Conservation (phyloP, 176 grass and related monocot genomes). For the Oryza coarctata region DNA sequence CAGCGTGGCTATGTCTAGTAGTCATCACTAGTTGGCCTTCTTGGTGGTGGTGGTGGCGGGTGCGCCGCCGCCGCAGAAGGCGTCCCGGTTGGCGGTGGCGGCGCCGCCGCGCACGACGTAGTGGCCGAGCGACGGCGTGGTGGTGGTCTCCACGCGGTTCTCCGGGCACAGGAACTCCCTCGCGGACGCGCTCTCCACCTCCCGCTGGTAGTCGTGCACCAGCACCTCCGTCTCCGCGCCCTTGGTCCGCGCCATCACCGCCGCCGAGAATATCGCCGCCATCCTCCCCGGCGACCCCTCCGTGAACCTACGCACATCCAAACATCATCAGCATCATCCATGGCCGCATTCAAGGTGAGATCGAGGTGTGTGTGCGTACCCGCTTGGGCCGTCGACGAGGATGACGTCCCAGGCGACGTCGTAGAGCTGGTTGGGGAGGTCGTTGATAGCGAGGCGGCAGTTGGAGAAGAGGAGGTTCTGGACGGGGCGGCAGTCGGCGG, state of each 20-base stretch:
- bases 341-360: background rate
- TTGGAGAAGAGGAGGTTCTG: constrained; percentile 98
- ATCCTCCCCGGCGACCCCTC: constrained; percentile 72
- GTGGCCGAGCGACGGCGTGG: constrained; percentile 57
- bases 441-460: constrained; percentile 81
- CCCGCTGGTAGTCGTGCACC: constrained; percentile 81
- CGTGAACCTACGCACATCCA: constrained; percentile 25
- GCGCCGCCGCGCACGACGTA: constrained; percentile 53
- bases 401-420: constrained; percentile 89
- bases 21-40: constrained; percentile 30
- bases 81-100: constrained; percentile 31
- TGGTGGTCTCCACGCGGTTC: constrained; percentile 40
- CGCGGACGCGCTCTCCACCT: constrained; percentile 56
- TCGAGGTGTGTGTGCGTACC: constrained; percentile 7
- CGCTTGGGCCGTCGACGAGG: constrained; percentile 88
- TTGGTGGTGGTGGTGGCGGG: background rate
- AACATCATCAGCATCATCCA: background rate
- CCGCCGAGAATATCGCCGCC: constrained; percentile 74
- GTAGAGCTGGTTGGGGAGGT: constrained; percentile 90
- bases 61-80: constrained; percentile 55
- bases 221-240: constrained; percentile 60
- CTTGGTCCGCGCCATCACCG: constrained; percentile 72
- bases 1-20: background rate
- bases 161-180: constrained; percentile 80
- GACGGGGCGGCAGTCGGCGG: constrained; percentile 77